phyloP scores from a whole-genome alignment of 768 basidiomycete genomes.

The Piloderma croceum region DNA sequence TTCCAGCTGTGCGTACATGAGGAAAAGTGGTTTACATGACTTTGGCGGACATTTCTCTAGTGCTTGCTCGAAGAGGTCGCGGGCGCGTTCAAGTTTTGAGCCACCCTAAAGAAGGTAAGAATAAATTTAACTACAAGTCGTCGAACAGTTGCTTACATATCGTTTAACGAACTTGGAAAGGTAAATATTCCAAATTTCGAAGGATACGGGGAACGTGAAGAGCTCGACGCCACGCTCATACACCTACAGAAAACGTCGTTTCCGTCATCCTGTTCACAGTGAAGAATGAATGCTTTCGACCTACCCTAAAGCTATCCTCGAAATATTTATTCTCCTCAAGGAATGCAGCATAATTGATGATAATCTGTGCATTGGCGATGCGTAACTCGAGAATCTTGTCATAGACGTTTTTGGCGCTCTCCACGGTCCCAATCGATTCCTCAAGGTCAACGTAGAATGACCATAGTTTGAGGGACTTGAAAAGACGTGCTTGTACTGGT shows the following conservation, averaged over 20 bases:
- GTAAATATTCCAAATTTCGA: conserved; percentile 99
- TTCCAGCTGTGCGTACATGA: conserved; percentile 94
- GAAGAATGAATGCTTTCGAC: conserved; percentile 4
- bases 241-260: conserved; percentile 44
- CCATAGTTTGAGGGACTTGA: conserved; percentile 98
- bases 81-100: conserved; percentile 88
- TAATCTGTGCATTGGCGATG: conserved; percentile 96
- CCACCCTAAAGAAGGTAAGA: conserved; percentile 56
- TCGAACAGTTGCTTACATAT: conserved; percentile 56
- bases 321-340: conserved; percentile 97
- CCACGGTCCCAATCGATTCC: conserved; percentile 92
- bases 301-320: conserved; percentile 95
- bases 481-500: conserved; percentile 81
- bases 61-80: conserved; percentile 97
- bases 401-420: conserved; percentile 86
- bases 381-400: conserved; percentile 95
- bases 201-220: conserved; percentile 96
- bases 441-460: conserved; percentile 98
- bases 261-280: conserved; percentile 5
- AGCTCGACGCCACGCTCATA: conserved; percentile 96
- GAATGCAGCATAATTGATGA: conserved; percentile 96
- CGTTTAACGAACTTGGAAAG: conserved; percentile 94
- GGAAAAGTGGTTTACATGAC: conserved; percentile 88
- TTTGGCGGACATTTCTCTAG: conserved; percentile 94
- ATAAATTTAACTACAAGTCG: not conserved